phyloP scores from a whole-genome alignment of 148 eudicot genomes.

The Vaccinium vitisidaea region DNA sequence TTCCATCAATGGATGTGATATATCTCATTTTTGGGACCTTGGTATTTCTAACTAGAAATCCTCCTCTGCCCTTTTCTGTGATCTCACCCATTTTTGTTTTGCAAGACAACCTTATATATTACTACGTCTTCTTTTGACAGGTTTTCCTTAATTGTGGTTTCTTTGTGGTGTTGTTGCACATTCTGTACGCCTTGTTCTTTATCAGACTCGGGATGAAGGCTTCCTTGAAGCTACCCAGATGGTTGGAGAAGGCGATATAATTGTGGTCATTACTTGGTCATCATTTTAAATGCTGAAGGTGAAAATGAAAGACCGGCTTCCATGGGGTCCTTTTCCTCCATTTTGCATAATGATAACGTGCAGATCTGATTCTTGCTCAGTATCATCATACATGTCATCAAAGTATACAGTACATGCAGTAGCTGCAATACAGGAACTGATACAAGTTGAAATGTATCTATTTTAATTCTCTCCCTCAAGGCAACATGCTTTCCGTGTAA shows the following conservation, averaged over 20 bases:
- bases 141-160: constrained; percentile 69
- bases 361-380: not conserved
- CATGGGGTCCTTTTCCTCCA: not conserved
- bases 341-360: not conserved
- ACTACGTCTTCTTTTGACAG: constrained; percentile 34
- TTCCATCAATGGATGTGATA: constrained; percentile 76
- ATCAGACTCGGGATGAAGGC: constrained; percentile 72
- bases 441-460: not conserved
- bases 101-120: not conserved
- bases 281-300: not conserved
- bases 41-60: constrained; percentile 37
- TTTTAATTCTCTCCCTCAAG: not conserved
- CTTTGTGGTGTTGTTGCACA: constrained; percentile 84
- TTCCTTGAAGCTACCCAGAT: constrained; percentile 61
- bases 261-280: not conserved
- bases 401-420: not conserved
- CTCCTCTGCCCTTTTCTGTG: not conserved
- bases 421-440: not conserved
- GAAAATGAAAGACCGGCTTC: not conserved
- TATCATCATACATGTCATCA: not conserved
- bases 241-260: constrained; percentile 70
- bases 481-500: too few species aligned
- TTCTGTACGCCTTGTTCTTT: constrained; percentile 74
- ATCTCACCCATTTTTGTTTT: not conserved
- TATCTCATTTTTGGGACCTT: constrained; percentile 71